Percentiles rank a stretch among this genome's conserved stretches.
phyloP scores from a whole-genome alignment of 2,329 filamentous ascomycete species.

The Nemania diffusa region DNA sequence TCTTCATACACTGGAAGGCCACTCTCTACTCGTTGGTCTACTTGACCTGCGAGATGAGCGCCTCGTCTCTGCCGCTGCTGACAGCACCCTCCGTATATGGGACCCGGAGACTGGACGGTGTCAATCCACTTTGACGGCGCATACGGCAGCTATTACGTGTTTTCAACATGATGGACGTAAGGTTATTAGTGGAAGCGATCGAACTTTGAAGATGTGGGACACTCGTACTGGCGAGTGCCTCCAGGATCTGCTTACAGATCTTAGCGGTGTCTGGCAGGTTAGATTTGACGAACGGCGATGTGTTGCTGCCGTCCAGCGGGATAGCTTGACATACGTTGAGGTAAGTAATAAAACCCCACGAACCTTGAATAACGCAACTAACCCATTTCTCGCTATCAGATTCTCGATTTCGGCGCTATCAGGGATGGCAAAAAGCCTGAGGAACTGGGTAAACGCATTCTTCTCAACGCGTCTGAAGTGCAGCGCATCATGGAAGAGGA shows the following conservation, averaged over 20 bases:
- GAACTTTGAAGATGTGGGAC: constrained; percentile 99
- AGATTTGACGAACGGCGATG: constrained; percentile 96
- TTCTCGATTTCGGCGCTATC: constrained; percentile 95
- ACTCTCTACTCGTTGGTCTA: constrained; percentile 89
- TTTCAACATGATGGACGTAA: constrained; percentile 98
- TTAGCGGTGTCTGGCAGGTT: constrained; percentile 99
- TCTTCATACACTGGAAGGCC: constrained; percentile 90
- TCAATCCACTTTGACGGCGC: constrained; percentile 88
- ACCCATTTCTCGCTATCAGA: constrained; percentile 64
- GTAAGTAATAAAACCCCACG: constrained; percentile 63
- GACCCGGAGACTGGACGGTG: constrained; percentile 93
- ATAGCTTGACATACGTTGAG: constrained; percentile 94
- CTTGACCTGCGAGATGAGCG: constrained; percentile 89
- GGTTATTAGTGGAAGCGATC: constrained; percentile 94
- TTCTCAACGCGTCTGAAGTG: constrained; percentile 69
- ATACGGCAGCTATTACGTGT: constrained; percentile 97
- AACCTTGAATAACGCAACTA: constrained; percentile 41
- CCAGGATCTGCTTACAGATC: constrained; percentile 89
- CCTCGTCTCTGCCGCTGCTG: constrained; percentile 92
- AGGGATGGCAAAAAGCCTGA: constrained; percentile 84
- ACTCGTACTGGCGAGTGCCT: constrained; percentile 91
- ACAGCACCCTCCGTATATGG: constrained; percentile 96
- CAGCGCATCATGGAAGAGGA: constrained; percentile 52
- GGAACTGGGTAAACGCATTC: constrained; percentile 80
- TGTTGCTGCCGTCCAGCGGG: constrained; percentile 94